A percentile compares a stretch with the other conserved stretches of the same genome.
Evolutionary conservation across 371 early-diverging fungal species (phyloP).

Genomic region (Actinomucor elegans): DNA sequence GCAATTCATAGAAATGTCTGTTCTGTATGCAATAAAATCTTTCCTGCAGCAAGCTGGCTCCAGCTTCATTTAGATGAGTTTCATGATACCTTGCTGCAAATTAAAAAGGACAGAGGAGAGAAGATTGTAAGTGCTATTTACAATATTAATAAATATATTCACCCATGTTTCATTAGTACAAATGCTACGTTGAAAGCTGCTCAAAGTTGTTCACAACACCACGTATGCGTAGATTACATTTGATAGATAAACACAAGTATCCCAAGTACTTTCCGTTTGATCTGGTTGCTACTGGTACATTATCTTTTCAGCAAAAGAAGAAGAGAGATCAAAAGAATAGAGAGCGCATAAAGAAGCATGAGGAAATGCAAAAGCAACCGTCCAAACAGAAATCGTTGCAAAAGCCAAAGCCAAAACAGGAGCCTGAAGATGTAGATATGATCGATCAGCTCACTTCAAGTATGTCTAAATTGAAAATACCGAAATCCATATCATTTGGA

Average conservation of each 20-base stretch:
- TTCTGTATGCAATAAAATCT: constrained; percentile 45
- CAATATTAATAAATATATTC: background rate
- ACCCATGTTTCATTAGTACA: constrained; percentile 46
- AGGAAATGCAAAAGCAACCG: background rate
- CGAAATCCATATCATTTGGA: constrained; percentile 41
- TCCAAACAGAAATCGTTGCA: background rate
- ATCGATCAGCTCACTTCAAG: constrained; percentile 23
- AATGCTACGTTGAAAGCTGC: constrained; percentile 73
- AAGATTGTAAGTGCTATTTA: constrained; percentile 45
- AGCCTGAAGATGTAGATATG: constrained; percentile 1
- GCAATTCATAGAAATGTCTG: constrained; percentile 56
- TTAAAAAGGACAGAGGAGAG: constrained; percentile 58
- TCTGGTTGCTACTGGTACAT: constrained; percentile 54
- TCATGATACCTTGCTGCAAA: constrained; percentile 50
- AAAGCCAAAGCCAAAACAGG: background rate
- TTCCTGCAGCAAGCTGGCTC: constrained; percentile 55
- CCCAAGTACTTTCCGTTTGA: constrained; percentile 67
- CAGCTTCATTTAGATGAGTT: constrained; percentile 58
- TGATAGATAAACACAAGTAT: constrained; percentile 68
- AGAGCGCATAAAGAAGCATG: background rate
- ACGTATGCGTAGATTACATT: constrained; percentile 58
- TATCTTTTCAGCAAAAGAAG: constrained; percentile 38
- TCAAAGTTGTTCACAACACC: constrained; percentile 45
- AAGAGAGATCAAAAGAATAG: constrained; percentile 2
- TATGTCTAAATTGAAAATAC: constrained; percentile 33